Percentiles rank a stretch among this genome's conserved stretches.
phyloP scores from a whole-genome alignment of 1,284 basidiomycete species.

The Schizophyllum commune region DNA sequence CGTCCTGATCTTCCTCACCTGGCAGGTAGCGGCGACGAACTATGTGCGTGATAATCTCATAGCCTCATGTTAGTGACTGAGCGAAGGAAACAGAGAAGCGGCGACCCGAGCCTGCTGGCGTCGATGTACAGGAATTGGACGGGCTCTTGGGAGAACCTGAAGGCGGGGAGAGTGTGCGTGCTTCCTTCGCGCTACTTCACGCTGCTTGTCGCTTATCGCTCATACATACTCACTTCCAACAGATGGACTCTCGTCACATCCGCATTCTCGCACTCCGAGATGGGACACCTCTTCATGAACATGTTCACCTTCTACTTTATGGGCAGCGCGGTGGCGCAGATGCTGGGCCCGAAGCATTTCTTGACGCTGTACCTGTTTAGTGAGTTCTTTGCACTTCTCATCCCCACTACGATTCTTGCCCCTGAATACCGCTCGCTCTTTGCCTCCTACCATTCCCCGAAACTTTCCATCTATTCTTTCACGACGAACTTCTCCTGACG shows the following conservation, averaged over 20 bases:
- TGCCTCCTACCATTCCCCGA: slow-evolving; percentile 43
- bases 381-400: too few relatives aligned
- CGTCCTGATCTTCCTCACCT: slow-evolving; percentile 31
- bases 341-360: not conserved
- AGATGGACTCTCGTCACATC: slow-evolving; percentile 80
- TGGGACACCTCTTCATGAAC: slow-evolving; percentile 71
- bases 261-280: slow-evolving; percentile 64
- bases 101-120: slow-evolving; percentile 41
- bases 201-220: not conserved
- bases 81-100: slow-evolving; percentile 20
- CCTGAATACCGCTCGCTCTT: slow-evolving; percentile 71
- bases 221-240: slow-evolving; percentile 4
- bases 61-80: not conserved
- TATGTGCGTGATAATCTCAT: slow-evolving; percentile 20
- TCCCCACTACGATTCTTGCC: slow-evolving; percentile 45
- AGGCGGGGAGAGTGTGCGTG: slow-evolving; percentile 61
- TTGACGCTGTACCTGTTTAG: not conserved
- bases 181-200: not conserved
- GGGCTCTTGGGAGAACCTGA: slow-evolving; percentile 55
- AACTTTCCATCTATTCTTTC: not conserved
- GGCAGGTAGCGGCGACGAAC: slow-evolving; percentile 28
- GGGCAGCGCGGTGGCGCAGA: not conserved
- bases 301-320: slow-evolving; percentile 39
- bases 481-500: not conserved
- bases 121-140: slow-evolving; percentile 71